Percentiles rank a stretch among this genome's conserved stretches.
These are phyloP conservation scores for Coccomyxa subellipsoidea DNA, from an alignment of 163 green algal genomes.

Conservation along the genomic window DNA sequence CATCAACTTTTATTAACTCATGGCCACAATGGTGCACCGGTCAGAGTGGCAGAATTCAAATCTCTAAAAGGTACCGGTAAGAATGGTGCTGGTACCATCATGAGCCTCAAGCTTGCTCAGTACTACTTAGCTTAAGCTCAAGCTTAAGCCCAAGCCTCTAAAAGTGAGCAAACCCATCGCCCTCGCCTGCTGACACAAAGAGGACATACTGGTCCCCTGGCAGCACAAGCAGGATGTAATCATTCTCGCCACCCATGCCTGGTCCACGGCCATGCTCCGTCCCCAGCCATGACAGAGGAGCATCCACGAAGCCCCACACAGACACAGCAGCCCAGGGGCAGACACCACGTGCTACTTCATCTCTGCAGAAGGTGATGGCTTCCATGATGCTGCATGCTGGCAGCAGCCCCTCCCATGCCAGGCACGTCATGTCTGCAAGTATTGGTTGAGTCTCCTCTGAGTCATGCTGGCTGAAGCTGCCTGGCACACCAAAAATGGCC, in stretches of 20 bases:
- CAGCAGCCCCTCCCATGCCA: neutral
- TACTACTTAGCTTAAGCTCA: too few species aligned
- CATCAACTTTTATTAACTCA: too few species aligned
- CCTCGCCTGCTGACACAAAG: constrained; percentile 3
- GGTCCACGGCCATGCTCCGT: neutral
- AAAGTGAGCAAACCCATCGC: neutral
- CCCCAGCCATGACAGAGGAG: constrained; percentile 4
- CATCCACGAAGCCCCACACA: constrained; percentile 8
- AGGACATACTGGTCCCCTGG: neutral
- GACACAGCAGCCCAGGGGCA: constrained; percentile 2
- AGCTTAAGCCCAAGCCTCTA: too few species aligned
- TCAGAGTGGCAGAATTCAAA: too few species aligned
- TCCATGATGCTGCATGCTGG: neutral
- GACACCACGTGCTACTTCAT: neutral
- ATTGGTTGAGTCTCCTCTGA: neutral
- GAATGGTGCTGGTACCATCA: too few species aligned
- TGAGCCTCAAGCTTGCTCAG: too few species aligned
- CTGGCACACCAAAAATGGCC: neutral
- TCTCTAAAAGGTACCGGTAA: too few species aligned
- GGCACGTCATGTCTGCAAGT: neutral
- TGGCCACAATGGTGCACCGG: too few species aligned
- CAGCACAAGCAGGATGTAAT: neutral
- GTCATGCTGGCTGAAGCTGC: neutral
- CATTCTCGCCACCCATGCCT: neutral
- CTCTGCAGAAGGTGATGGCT: neutral